A percentile compares a stretch with the other conserved stretches of the same genome.
These are phyloP conservation scores for Stephanodiscus minutulus DNA, from an alignment of 108 stramenopile species.

Conservation along the genomic window DNA sequence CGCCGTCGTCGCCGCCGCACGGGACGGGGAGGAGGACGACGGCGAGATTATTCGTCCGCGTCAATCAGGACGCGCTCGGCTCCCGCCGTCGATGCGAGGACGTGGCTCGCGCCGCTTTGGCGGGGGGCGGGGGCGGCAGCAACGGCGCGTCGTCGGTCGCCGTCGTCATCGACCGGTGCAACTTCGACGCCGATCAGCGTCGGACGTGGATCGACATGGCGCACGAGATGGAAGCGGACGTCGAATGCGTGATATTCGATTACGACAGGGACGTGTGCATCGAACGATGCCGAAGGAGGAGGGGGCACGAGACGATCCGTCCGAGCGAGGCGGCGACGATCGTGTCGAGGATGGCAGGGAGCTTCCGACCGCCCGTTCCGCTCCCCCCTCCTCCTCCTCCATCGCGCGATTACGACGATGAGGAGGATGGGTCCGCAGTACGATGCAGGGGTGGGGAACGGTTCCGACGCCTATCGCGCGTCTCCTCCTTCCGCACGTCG, in stretches of 20 bases:
- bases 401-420: too few relatives aligned
- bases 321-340: conserved; percentile 26
- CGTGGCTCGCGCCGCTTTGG: conserved; percentile 21
- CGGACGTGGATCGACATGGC: conserved; percentile 41
- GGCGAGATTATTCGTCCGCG: conserved; percentile 56
- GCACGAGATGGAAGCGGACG: conserved; percentile 9
- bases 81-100: conserved; percentile 52
- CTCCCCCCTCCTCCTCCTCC: too few relatives aligned
- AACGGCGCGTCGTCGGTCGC: too few relatives aligned
- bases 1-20: background rate
- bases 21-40: conserved; percentile 3
- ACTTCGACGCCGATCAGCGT: conserved; percentile 60
- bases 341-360: conserved; percentile 24
- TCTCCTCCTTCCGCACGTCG: conserved; percentile 17
- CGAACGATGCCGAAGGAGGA: conserved; percentile 26
- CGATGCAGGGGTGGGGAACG: conserved; percentile 15
- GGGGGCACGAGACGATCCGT: conserved; percentile 38
- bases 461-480: conserved; percentile 18
- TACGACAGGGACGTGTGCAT: conserved; percentile 36
- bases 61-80: conserved; percentile 71
- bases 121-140: conserved; percentile 3
- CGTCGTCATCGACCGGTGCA: conserved; percentile 75
- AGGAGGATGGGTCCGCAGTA: too few relatives aligned
- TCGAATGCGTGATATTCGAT: conserved; percentile 38
- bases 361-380: conserved; percentile 28